Evolutionary conservation across 2,329 filamentous ascomycete genomes (phyloP), one percentile per base, ranked within the genome.

Genomic region (Colletotrichum sp.): DNA sequence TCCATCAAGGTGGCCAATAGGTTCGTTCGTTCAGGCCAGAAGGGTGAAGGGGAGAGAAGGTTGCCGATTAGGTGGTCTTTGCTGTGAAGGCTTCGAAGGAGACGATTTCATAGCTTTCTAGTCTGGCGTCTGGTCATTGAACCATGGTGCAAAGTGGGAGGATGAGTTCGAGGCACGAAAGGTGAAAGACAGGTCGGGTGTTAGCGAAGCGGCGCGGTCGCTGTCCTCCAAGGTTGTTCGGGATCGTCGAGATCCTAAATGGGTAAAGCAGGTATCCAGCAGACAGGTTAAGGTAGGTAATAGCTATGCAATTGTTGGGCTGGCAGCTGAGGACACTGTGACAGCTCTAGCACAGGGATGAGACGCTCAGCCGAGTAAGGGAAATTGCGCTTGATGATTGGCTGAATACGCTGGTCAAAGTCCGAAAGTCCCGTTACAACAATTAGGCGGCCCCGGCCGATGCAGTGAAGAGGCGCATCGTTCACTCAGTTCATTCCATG

Each of bases 1-100:
- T 69, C 75, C 77, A 78, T 78, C 75, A 77, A 71, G 75, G 75
- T 75, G 32, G 39, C 63, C 16, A 18, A n/a, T n/a, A 21, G 57
- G 8, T 57, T 34, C 24, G 44, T 52, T 52, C n/a, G 44, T 52
- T 52, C 44, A 52, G n/a, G 44, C 44, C 44, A 52, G n/a, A 8
- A 52, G 44, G 21, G 28, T 62, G 44, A 59, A 18, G 26, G 30
- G 26, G 62, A 30, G 18, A 26, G 28, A 49, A 34, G 32, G 36
- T 67, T 36, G 52, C 32, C 55, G 36, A 15, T 8, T 52, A 21
- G 18, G 15, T 52, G 24, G 52, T 70, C 13, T 63, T 24, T 34
- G n/a, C 30, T 63, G 34, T 32, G n/a, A 44, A 34, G 32, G 63
- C 24, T n/a, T 32, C 6, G 34, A 69, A 34, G 57, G 28, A 28